Evolutionary conservation across 345 rosid species (phyloP), one percentile per base, ranked within the genome.

Genomic region (Camelina neglecta): DNA sequence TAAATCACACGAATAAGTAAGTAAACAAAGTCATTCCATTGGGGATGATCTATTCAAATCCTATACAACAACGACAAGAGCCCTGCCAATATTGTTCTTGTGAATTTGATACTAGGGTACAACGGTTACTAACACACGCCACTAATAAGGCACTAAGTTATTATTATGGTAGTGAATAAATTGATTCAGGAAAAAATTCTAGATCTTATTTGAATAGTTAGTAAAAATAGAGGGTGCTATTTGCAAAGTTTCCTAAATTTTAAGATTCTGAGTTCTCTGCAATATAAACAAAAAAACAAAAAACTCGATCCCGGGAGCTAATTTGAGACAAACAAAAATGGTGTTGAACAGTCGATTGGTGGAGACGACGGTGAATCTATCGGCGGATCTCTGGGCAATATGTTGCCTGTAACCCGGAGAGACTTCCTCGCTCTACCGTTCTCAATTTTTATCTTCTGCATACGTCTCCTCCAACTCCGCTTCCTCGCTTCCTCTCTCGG

Each of bases 401-500:
- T 78, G 64, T 94, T 71, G 93, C 98, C 3, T 92, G 97, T 81
- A 94, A 94, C 29, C 98, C 97, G 0, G 92, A 94, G 75, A 79
- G 88, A 18, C 79, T 94, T 39, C 80, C 83, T 39, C 80, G 86
- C 76, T 93, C 83, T 69, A 87, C 85, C 77, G 91, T 90, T 21
- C 66, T 92, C 66, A 69, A 68, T 45, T 87, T 87, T 89, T 71
- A 76, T 92, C 84, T 90, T 79, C 84, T 82, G 87, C 76, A 45
- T 86, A 55, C 96, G 97, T 71, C 79, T 85, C 74, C 86, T 65
- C 18, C 86, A 86, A 23, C 63, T 91, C 48, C 85, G 89, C 62
- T 93, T 92, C 45, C 74, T 93, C 68, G 82, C 84, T 47, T 80
- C 78, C 69, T 83, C 90, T 47, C 67, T 89, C 44, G 81, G 88